A percentile compares a stretch with the other conserved stretches of the same genome.
These are phyloP conservation scores for Scenedesmus sp. DNA, from an alignment of 163 green algal genomes.

Conservation along the genomic window DNA sequence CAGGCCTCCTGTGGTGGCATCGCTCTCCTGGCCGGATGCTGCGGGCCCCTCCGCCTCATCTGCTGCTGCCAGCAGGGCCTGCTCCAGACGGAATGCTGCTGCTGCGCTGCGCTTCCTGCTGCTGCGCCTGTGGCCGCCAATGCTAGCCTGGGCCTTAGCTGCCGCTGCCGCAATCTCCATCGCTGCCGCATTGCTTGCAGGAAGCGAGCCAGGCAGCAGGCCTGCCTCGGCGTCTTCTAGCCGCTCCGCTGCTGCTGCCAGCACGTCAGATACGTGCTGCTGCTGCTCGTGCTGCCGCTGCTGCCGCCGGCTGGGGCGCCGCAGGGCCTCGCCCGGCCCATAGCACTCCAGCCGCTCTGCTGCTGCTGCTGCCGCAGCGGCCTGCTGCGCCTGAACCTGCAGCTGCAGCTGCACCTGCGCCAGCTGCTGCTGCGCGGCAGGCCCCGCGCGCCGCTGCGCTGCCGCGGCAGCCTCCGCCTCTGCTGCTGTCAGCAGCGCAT, in stretches of 20 bases:
- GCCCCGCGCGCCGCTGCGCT: not conserved
- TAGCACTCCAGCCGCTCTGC: not conserved
- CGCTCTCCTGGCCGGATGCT: not conserved
- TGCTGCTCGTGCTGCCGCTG: conserved; percentile 14
- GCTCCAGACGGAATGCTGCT: not conserved
- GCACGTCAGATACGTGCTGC: not conserved
- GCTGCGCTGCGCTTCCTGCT: not conserved
- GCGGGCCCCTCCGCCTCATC: not conserved
- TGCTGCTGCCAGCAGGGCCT: not conserved
- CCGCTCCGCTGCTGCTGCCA: not conserved
- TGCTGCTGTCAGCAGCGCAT: not conserved
- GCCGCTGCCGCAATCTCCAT: not conserved
- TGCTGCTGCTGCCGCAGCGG: not conserved
- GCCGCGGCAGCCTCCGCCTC: not conserved
- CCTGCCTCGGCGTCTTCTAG: not conserved
- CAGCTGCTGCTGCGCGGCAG: not conserved
- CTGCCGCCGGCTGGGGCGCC: not conserved
- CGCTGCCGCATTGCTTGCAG: not conserved
- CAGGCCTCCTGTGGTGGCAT: not conserved
- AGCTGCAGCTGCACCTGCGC: not conserved
- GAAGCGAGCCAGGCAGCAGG: not conserved
- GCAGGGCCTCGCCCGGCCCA: not conserved
- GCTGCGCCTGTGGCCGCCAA: not conserved
- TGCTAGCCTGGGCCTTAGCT: not conserved
- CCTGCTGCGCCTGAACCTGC: conserved; percentile 24